Conservation (phyloP, 441 rosid species). For the Metrosideros polymorpha region DNA sequence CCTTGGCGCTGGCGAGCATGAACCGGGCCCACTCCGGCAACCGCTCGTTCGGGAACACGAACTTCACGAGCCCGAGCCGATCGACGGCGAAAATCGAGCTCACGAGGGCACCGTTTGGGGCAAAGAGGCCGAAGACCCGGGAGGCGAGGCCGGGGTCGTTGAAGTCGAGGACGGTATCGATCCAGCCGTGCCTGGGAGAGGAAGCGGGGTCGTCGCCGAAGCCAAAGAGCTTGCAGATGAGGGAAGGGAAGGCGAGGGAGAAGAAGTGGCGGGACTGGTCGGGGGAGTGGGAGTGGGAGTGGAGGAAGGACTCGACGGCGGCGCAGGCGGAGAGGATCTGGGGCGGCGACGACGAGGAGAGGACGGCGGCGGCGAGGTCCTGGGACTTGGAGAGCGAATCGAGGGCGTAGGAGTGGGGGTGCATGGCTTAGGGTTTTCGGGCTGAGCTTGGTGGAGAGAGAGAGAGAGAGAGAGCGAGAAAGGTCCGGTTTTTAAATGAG, state of each 20-base stretch:
- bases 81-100: constrained; percentile 62
- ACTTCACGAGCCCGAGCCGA: constrained; percentile 57
- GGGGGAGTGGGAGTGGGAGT: constrained; percentile 43
- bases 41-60: constrained; percentile 72
- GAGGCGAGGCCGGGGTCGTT: constrained; percentile 35
- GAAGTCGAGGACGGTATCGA: constrained; percentile 40
- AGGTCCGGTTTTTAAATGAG: constrained; percentile 26
- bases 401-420: constrained; percentile 58
- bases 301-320: constrained; percentile 50
- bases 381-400: constrained; percentile 61
- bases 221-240: constrained; percentile 68
- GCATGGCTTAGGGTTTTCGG: constrained; percentile 20
- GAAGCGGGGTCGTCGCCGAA: constrained; percentile 44
- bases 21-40: constrained; percentile 66
- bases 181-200: constrained; percentile 45
- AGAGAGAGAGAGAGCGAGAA: constrained; percentile 1
- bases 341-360: constrained; percentile 44
- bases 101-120: constrained; percentile 47
- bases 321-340: constrained; percentile 55
- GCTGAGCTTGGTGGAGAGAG: background rate
- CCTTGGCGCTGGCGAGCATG: constrained; percentile 39
- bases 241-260: constrained; percentile 55
- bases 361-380: constrained; percentile 51
- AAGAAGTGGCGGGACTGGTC: constrained; percentile 86
- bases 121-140: constrained; percentile 41